Percentiles rank a stretch among this genome's conserved stretches.
These are phyloP conservation scores for Oehlia diaphana DNA, from an alignment of 192 early-diverging fungal genomes.

Conservation along the genomic window DNA sequence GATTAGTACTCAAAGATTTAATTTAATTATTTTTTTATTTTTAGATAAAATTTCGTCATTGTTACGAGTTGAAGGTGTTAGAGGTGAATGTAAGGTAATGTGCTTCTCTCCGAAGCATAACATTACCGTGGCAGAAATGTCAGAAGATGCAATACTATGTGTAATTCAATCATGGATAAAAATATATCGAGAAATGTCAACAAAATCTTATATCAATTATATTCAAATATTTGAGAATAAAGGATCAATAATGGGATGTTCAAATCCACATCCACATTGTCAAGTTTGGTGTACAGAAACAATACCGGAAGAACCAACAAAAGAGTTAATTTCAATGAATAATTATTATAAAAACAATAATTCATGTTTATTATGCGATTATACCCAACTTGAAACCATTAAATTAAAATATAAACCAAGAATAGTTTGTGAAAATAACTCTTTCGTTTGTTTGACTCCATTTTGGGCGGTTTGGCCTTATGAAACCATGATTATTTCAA, in stretches of 20 bases:
- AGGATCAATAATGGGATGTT: constrained; percentile 95
- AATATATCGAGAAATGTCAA: constrained; percentile 56
- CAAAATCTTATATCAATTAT: constrained; percentile 63
- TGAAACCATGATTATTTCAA: constrained; percentile 84
- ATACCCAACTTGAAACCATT: constrained; percentile 60
- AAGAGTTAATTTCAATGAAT: constrained; percentile 68
- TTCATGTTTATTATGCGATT: constrained; percentile 84
- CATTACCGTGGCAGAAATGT: constrained; percentile 87
- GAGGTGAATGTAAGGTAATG: constrained; percentile 86
- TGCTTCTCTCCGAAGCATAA: constrained; percentile 92
- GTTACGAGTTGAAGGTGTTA: constrained; percentile 59
- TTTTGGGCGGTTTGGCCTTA: constrained; percentile 99
- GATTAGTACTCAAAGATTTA: neutral
- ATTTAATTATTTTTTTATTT: constrained; percentile 1
- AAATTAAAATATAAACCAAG: constrained; percentile 54
- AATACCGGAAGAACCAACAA: constrained; percentile 78
- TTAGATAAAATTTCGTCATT: constrained; percentile 36
- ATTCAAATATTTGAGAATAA: constrained; percentile 99
- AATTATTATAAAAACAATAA: constrained; percentile 54
- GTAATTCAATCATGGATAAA: constrained; percentile 77
- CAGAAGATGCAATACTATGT: constrained; percentile 55
- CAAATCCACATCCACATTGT: constrained; percentile 95
- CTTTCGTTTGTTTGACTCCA: constrained; percentile 83
- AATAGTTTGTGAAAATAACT: constrained; percentile 76
- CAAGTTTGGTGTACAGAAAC: constrained; percentile 90